Conservation (phyloP, 768 basidiomycete species). For the Leucocoprinus leucothites region DNA sequence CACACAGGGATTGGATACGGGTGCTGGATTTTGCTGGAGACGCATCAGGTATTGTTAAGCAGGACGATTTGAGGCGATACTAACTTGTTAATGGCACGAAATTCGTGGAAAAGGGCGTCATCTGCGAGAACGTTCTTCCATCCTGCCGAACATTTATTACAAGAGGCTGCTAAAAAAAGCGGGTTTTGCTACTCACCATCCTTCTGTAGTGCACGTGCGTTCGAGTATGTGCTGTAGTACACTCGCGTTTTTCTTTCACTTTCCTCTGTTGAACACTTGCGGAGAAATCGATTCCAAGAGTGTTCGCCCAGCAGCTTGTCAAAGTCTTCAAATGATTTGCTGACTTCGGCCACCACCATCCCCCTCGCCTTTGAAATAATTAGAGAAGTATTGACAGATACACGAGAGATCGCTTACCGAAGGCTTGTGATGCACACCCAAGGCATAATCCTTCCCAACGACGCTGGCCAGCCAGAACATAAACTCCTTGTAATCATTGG, state of each 20-base stretch:
- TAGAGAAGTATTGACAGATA: not conserved
- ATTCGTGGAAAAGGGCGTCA: constrained; percentile 39
- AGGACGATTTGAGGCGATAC: constrained; percentile 20
- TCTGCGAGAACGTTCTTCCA: constrained; percentile 48
- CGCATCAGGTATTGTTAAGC: not conserved
- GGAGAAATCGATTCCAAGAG: constrained; percentile 44
- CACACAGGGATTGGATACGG: constrained; percentile 15
- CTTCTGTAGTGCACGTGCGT: constrained; percentile 43
- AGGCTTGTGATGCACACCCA: constrained; percentile 46
- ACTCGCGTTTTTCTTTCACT: constrained; percentile 32
- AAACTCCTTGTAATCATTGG: constrained; percentile 35
- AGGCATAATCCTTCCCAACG: constrained; percentile 33
- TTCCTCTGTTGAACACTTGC: constrained; percentile 36
- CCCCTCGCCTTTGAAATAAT: constrained; percentile 31
- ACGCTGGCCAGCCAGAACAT: constrained; percentile 47
- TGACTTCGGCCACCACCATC: constrained; percentile 49
- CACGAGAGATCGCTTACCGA: constrained; percentile 27
- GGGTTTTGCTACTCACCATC: constrained; percentile 34
- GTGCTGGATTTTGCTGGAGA: constrained; percentile 12
- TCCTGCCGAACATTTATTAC: constrained; percentile 25
- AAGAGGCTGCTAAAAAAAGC: not conserved
- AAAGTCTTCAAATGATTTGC: constrained; percentile 31
- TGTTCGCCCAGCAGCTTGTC: constrained; percentile 47
- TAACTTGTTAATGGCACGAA: constrained; percentile 25
- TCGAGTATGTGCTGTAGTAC: constrained; percentile 40